These are phyloP conservation scores for Metschnikowia cerradonensis DNA, from an alignment of 805 yeast genomes.

Conservation along the genomic window DNA sequence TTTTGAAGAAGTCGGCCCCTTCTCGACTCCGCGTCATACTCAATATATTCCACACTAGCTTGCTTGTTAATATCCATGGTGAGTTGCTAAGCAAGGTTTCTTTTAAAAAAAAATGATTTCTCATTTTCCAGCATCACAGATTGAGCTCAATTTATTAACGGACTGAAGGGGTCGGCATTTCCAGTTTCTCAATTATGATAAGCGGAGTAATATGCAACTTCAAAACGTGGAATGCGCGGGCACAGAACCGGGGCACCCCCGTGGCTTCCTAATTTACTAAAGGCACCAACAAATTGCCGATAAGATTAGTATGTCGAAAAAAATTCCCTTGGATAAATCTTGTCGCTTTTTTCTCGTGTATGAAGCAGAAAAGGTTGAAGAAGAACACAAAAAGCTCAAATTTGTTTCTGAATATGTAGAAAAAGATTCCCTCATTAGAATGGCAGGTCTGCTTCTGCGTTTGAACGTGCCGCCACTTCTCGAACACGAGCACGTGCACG, in stretches of 20 bases:
- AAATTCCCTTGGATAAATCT: too few species aligned
- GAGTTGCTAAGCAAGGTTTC: neutral
- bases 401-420: neutral
- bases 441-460: neutral
- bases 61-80: conserved; percentile 1
- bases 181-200: neutral
- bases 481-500: neutral
- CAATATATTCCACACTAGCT: conserved; percentile 15
- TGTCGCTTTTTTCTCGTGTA: neutral
- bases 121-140: neutral
- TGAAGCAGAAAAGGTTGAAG: neutral
- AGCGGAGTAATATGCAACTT: neutral
- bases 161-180: neutral
- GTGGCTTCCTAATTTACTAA: neutral
- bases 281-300: neutral
- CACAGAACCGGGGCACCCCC: conserved; percentile 1
- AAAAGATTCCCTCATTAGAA: too few species aligned
- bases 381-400: neutral
- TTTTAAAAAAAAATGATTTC: neutral
- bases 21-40: conserved; percentile 33
- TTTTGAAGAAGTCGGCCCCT: conserved; percentile 24
- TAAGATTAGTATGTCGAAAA: too few species aligned
- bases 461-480: neutral
- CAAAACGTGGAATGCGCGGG: conserved; percentile 1
- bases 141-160: neutral